Evolutionary conservation across 1,139 yeast species (phyloP), one percentile per base, ranked within the genome.

Genomic region (Saccharomyces pastorianus): DNA sequence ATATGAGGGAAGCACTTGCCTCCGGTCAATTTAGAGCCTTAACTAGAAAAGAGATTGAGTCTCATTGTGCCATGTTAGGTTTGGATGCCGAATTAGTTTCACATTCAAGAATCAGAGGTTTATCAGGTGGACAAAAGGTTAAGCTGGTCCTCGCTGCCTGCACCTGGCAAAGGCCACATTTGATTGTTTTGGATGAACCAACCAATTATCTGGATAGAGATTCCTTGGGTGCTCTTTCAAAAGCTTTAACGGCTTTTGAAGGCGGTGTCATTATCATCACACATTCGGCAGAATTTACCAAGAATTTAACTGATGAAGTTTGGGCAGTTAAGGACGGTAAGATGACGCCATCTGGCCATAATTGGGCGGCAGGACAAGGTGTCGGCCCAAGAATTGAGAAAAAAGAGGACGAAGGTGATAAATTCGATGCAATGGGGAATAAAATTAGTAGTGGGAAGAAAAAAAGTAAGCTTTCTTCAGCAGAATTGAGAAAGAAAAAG

Each of bases 281-380:
- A 69, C 99, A 91, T 85, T 91, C 97, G 77, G 96, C 97, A 71
- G 99, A 91, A 83, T 91, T 91, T 89, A 91, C 98, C 78, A 88
- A 91, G 84, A 91, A 90, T 76, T 79, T 91, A 77, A 87, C 98
- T 73, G 97, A 91, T 80, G 99, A 91, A 84, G 97, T 91, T 72
- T 91, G 99, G 99, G 96, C 98, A 72, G 98, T 93, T 67, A 75
- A 88, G 70, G 93, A 90, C 79, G 98, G 99, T 85, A 77, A 70
- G 69, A 93, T 91, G 99, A 87, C 96, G 72, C 98, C 98, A 76
- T 91, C 98, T 66, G 99, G 99, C 75, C 98, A 93, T 84, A 91
- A 91, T 85, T 93, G 98, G 98, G 98, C 91, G 71, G 85, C 88
- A 71, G 99, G 99, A 78, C 99, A 91, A 84, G 99, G 98, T 81